Base-by-base conservation (phyloP, 805 yeast species). In the Yarrowia hollandica region DNA sequence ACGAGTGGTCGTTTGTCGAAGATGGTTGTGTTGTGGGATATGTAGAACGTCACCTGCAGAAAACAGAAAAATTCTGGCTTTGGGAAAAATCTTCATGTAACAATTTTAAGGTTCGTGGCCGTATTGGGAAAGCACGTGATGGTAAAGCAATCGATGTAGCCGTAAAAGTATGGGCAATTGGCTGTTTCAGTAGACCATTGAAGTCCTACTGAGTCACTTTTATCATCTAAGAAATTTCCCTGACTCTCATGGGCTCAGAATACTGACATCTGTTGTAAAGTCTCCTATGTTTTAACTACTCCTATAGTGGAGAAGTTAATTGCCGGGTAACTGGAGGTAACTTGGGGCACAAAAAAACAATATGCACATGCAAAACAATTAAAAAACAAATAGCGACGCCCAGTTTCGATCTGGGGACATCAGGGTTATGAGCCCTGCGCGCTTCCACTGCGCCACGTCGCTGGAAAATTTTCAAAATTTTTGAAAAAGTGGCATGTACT, bases 401-500 rank as follows among this genome's bases (percentile, higher is more conserved):
- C 76, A 86, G 91, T 86, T 84, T 85, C 91, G 91, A 85, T 85
- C 91, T 88, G 76, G 80, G 87, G 90, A 83, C 90, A 82, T 85
- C 90, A 85, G 90, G 90, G 91, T 85, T 85, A 85, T 85, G 91
- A 85, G 91, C 91, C 90, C 90, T 83, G 90, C 90, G 89, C 90
- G 90, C 90, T 85, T 84, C 90, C 91, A 61, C 77, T 73, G 76
- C 76, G 76, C 76, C 75, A 72, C 72, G 67, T 65, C 75, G 75
- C 75, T 71, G 30, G 7, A 3, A 8, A 18, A 16, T 48, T 19
- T 23, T 33, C 22, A 4, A 33, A 22, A 31, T 12, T 9, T 19
- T 44, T 9, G 16, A n/a, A 28, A 28, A 19, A 8, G 26, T 28
- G 18, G n/a, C 52, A 23, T 10, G 22, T 5, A 8, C 33, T 10